These are phyloP conservation scores for Remersonia thermophila DNA, from an alignment of 2,329 filamentous ascomycete genomes.

Conservation along the genomic window DNA sequence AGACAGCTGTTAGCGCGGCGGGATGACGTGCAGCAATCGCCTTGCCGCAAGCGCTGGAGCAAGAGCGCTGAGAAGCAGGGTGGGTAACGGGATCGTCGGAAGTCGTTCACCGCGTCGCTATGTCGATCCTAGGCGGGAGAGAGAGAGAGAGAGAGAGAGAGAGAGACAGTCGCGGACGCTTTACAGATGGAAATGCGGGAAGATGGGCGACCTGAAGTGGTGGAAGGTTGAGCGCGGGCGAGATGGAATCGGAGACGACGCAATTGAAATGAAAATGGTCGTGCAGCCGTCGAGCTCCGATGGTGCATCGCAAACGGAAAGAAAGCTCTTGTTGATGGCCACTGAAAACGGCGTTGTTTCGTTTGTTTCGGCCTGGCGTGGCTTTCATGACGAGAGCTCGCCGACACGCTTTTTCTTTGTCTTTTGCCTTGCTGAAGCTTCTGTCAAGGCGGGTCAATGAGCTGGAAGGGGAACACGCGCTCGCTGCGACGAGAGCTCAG, in stretches of 20 bases:
- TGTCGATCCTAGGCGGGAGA: slow-evolving; percentile 1
- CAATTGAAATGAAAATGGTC: slow-evolving; percentile 10
- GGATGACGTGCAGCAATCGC: too few relatives aligned
- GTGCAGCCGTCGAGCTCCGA: background rate
- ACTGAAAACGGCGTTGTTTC: slow-evolving; percentile 17
- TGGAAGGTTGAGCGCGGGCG: slow-evolving; percentile 1
- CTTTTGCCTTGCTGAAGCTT: slow-evolving; percentile 1
- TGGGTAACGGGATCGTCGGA: background rate
- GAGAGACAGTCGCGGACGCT: too few relatives aligned
- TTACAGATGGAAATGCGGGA: too few relatives aligned
- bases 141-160: background rate
- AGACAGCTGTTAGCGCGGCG: background rate
- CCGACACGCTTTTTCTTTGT: slow-evolving; percentile 11
- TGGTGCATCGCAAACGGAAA: slow-evolving; percentile 14
- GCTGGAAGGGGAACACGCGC: too few relatives aligned
- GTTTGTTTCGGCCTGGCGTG: slow-evolving; percentile 4
- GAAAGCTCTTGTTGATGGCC: slow-evolving; percentile 14
- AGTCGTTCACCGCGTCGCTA: background rate
- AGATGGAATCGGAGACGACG: background rate
- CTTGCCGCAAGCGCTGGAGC: too few relatives aligned
- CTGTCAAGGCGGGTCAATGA: too few relatives aligned
- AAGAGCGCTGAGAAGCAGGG: too few relatives aligned
- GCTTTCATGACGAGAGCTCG: slow-evolving; percentile 11
- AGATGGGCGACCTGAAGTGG: too few relatives aligned
- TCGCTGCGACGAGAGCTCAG: too few relatives aligned